phyloP scores from a whole-genome alignment of 371 early-diverging fungal species.

The Mortierella sp. region DNA sequence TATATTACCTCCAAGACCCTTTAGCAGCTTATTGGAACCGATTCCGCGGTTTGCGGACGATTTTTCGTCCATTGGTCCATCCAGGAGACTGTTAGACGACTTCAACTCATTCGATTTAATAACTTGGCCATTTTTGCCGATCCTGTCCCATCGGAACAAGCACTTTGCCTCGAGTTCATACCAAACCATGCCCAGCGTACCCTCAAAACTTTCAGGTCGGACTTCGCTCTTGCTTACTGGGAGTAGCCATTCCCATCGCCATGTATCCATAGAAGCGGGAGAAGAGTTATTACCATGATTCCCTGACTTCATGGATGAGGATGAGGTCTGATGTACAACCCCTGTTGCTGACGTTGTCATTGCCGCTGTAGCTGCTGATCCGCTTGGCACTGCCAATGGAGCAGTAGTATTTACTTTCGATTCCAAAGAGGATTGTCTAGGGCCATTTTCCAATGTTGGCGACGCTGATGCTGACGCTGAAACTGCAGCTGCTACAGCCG shows the following conservation, averaged over 20 bases:
- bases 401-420: background rate
- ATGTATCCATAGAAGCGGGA: slow-evolving; percentile 22
- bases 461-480: background rate
- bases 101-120: background rate
- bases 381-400: background rate
- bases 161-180: slow-evolving; percentile 57
- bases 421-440: background rate
- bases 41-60: background rate
- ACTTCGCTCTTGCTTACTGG: slow-evolving; percentile 37
- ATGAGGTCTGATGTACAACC: background rate
- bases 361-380: background rate
- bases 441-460: background rate
- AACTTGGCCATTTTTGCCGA: slow-evolving; percentile 27
- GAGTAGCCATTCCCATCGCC: slow-evolving; percentile 55
- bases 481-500: background rate
- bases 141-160: slow-evolving; percentile 49
- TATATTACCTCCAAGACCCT: slow-evolving; percentile 18
- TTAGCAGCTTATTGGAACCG: slow-evolving; percentile 12
- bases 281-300: background rate
- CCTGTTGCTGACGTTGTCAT: background rate
- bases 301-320: background rate
- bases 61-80: background rate
- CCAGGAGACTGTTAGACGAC: background rate
- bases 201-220: slow-evolving; percentile 53
- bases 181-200: slow-evolving; percentile 52